Percentiles rank a stretch among this genome's conserved stretches.
phyloP scores from a whole-genome alignment of 164 flowering plant genomes.

The Macadamia integrifolia region DNA sequence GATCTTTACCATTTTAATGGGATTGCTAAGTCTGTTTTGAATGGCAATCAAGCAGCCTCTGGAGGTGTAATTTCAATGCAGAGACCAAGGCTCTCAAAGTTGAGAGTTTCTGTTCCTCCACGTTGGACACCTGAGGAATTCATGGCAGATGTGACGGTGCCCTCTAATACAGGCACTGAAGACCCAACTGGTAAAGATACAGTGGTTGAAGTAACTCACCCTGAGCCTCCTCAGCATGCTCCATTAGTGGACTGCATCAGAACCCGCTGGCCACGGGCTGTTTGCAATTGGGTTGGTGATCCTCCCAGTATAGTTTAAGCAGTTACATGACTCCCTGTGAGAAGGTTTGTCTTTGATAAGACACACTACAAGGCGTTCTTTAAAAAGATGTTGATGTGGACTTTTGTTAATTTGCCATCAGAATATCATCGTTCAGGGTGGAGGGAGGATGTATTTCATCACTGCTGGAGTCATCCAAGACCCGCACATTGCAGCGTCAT shows the following conservation, averaged over 20 bases:
- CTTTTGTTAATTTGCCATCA: too few relatives aligned
- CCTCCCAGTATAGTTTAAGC: conserved; percentile 90
- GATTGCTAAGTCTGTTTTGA: conserved; percentile 84
- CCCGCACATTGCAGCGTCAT: too few relatives aligned
- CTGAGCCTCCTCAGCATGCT: conserved; percentile 79
- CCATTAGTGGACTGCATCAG: conserved; percentile 94
- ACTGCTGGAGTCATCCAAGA: too few relatives aligned
- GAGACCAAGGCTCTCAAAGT: conserved; percentile 81
- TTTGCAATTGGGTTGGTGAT: conserved; percentile 88
- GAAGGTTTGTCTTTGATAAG: background rate
- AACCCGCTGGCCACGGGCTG: conserved; percentile 91
- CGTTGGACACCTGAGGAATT: conserved; percentile 97
- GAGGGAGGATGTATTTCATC: too few relatives aligned
- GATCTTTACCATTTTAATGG: conserved; percentile 98
- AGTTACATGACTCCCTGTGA: background rate
- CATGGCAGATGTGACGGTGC: conserved; percentile 43
- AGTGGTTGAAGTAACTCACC: conserved; percentile 42
- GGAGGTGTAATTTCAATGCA: conserved; percentile 64
- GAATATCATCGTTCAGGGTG: too few relatives aligned
- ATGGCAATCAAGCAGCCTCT: conserved; percentile 42
- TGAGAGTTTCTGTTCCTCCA: conserved; percentile 90
- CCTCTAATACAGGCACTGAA: conserved; percentile 32
- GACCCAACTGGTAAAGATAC: conserved; percentile 32
- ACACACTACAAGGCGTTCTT: background rate
- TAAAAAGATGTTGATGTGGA: too few relatives aligned